These are phyloP conservation scores for Hericium rajendrae DNA, from an alignment of 768 basidiomycete genomes.

Conservation along the genomic window DNA sequence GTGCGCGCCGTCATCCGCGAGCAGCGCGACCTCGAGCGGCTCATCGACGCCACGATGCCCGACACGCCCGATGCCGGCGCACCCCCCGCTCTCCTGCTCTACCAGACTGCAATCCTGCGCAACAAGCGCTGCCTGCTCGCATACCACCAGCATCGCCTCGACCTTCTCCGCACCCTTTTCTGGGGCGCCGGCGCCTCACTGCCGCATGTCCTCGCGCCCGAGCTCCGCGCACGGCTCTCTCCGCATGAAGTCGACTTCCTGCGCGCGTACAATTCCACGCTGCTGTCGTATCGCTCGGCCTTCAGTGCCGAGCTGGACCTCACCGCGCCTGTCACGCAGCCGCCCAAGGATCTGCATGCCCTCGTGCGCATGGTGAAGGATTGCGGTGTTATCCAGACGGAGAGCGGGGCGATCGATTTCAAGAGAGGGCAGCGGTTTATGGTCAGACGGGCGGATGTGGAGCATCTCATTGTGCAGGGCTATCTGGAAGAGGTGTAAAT, in stretches of 20 bases:
- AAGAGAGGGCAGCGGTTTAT: slow-evolving; percentile 84
- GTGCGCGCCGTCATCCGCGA: slow-evolving; percentile 84
- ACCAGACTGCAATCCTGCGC: slow-evolving; percentile 80
- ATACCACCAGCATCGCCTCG: slow-evolving; percentile 82
- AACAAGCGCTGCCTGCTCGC: slow-evolving; percentile 96
- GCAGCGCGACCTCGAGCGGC: slow-evolving; percentile 76
- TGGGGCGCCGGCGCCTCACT: slow-evolving; percentile 86
- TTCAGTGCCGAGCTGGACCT: slow-evolving; percentile 85
- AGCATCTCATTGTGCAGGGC: slow-evolving; percentile 89
- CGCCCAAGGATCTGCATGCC: slow-evolving; percentile 86
- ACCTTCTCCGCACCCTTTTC: slow-evolving; percentile 78
- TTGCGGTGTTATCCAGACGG: slow-evolving; percentile 88
- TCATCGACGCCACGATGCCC: slow-evolving; percentile 29
- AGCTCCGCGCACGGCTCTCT: slow-evolving; percentile 63
- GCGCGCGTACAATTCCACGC: slow-evolving; percentile 65
- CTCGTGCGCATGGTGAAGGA: slow-evolving; percentile 80
- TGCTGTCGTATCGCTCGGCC: slow-evolving; percentile 78
- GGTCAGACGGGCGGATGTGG: slow-evolving; percentile 81
- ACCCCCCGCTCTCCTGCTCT: slow-evolving; percentile 57
- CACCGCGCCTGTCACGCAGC: slow-evolving; percentile 68
- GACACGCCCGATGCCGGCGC: slow-evolving; percentile 24
- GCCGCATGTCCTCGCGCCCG: slow-evolving; percentile 67
- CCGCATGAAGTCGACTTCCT: slow-evolving; percentile 82
- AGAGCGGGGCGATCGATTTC: slow-evolving; percentile 86
- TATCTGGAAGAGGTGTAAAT: slow-evolving; percentile 76